These are phyloP conservation scores for Diaporthe australafricana DNA, from an alignment of 2,329 filamentous ascomycete species.

Conservation along the genomic window DNA sequence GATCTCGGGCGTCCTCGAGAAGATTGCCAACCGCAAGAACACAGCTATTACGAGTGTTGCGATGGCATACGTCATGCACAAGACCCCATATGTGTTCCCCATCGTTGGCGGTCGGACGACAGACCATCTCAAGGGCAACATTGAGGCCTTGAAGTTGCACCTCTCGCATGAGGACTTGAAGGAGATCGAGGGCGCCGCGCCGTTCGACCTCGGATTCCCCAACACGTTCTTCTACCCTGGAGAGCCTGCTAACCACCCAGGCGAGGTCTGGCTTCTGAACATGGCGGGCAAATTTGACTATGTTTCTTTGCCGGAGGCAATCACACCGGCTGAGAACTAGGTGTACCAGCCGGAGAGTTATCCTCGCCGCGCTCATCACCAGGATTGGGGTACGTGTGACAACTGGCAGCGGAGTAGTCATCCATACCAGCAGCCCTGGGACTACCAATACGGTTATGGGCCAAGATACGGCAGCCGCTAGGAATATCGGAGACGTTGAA, in stretches of 20 bases:
- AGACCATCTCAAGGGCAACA: conserved; percentile 77
- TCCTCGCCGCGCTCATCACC: not conserved
- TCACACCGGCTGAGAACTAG: conserved; percentile 34
- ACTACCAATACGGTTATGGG: not conserved
- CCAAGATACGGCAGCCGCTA: conserved; percentile 4
- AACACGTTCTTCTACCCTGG: conserved; percentile 63
- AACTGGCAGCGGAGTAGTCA: conserved; percentile 10
- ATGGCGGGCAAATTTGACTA: conserved; percentile 65
- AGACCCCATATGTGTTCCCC: conserved; percentile 79
- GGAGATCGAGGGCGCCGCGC: conserved; percentile 71
- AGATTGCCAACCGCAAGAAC: conserved; percentile 58
- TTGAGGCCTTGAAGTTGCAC: conserved; percentile 72
- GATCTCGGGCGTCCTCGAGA: conserved; percentile 59
- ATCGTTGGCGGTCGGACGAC: conserved; percentile 78
- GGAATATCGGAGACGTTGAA: conserved; percentile 11
- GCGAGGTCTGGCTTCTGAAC: conserved; percentile 56
- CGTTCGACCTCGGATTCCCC: conserved; percentile 77
- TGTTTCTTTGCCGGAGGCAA: conserved; percentile 50
- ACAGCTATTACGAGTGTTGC: conserved; percentile 64
- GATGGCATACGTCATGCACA: conserved; percentile 79
- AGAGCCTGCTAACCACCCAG: conserved; percentile 50
- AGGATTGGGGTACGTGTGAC: not conserved
- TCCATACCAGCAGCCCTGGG: not conserved
- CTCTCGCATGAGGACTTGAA: conserved; percentile 72
- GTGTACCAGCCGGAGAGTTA: not conserved